Conservation (phyloP, 2,329 filamentous ascomycete genomes). For the Fusarium gaditjirri region DNA sequence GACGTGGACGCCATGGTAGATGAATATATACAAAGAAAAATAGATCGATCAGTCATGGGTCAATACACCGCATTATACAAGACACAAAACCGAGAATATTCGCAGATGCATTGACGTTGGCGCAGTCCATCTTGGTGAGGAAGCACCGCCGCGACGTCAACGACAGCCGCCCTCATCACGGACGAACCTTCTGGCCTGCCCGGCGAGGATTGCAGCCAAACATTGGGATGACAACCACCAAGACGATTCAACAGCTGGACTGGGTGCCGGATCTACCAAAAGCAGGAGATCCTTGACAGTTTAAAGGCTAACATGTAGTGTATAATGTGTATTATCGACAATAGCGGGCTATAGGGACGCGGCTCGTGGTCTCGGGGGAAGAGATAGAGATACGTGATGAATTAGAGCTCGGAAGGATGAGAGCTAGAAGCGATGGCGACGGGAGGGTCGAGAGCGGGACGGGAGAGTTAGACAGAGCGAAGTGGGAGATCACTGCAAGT, state of each 20-base stretch:
- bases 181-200: neutral
- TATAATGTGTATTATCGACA: neutral
- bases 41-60: neutral
- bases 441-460: neutral
- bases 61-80: neutral
- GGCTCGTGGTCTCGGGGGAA: neutral
- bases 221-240: too few species aligned
- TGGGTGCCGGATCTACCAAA: accelerated
- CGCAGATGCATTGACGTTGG: accelerated
- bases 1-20: neutral
- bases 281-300: too few species aligned
- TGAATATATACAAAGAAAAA: neutral
- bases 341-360: too few species aligned
- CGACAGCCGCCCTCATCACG: too few species aligned
- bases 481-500: neutral
- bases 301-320: neutral
- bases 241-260: too few species aligned
- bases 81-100: neutral
- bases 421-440: neutral
- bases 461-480: neutral
- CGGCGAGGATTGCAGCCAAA: too few species aligned
- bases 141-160: neutral
- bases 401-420: neutral
- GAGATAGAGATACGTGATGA: too few species aligned
- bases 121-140: neutral